A percentile compares a stretch with the other conserved stretches of the same genome.
Conservation (phyloP, 1,284 basidiomycete species). For the Vanrija sp. region DNA sequence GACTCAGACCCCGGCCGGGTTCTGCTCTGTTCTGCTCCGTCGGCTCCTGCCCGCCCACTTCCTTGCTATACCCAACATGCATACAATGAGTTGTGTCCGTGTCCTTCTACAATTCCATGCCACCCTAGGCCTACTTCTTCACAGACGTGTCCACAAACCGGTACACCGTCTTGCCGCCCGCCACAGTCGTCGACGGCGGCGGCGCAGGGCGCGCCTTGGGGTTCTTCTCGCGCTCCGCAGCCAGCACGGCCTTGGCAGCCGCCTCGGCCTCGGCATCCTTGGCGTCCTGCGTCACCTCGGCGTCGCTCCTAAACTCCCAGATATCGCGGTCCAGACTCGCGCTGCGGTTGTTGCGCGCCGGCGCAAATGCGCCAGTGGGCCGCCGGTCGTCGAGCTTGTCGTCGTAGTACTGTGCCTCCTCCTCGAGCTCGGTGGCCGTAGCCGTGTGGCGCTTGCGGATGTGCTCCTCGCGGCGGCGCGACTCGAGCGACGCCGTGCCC, state of each 20-base stretch:
- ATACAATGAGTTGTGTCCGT: not conserved
- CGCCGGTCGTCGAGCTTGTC: constrained; percentile 22
- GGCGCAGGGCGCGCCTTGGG: too few species aligned
- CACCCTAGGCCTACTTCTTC: constrained; percentile 1
- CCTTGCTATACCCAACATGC: not conserved
- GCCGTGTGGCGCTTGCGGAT: constrained; percentile 26
- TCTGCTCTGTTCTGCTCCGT: too few species aligned
- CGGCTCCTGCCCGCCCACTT: not conserved
- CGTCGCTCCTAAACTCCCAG: constrained; percentile 41
- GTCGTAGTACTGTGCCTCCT: constrained; percentile 34
- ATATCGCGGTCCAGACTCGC: constrained; percentile 33
- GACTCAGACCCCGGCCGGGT: too few species aligned
- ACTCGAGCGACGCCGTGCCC: constrained; percentile 8
- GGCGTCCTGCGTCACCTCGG: constrained; percentile 19
- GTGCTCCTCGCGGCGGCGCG: constrained; percentile 7
- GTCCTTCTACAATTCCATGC: constrained; percentile 4
- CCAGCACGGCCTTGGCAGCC: constrained; percentile 1
- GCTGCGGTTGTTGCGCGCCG: constrained; percentile 3
- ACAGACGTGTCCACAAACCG: constrained; percentile 18
- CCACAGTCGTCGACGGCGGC: not conserved
- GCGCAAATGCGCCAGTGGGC: constrained; percentile 30
- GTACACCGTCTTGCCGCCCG: constrained; percentile 8
- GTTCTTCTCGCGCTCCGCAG: too few species aligned
- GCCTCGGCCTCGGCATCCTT: constrained; percentile 14
- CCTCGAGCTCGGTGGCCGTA: constrained; percentile 32